These are phyloP conservation scores for Anacardium occidentale DNA, from an alignment of 345 rosid species.

Conservation along the genomic window DNA sequence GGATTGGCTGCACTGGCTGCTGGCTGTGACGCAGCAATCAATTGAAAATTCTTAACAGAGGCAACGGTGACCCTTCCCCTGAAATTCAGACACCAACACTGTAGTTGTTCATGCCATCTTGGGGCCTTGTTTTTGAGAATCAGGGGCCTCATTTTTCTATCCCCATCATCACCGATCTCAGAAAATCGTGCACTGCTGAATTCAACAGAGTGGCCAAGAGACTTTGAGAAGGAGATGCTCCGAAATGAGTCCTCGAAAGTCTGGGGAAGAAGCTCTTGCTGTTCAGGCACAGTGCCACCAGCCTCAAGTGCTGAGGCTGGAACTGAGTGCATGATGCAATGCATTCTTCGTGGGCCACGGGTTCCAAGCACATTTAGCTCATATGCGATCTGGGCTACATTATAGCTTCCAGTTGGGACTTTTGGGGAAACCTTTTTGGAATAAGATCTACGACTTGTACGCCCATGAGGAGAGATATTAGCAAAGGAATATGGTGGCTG, in stretches of 20 bases:
- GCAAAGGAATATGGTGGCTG: constrained; percentile 44
- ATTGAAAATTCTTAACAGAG: constrained; percentile 66
- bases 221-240: constrained; percentile 51
- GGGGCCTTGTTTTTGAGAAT: constrained; percentile 63
- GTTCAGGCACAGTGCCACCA: constrained; percentile 58
- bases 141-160: constrained; percentile 42
- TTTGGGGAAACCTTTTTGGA: constrained; percentile 65
- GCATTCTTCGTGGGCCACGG: constrained; percentile 67
- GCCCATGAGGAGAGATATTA: constrained; percentile 32
- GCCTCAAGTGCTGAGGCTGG: constrained; percentile 52
- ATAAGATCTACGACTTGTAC: constrained; percentile 53
- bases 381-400: constrained; percentile 51
- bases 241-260: constrained; percentile 48
- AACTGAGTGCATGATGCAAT: constrained; percentile 62
- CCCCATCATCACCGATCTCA: constrained; percentile 29
- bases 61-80: constrained; percentile 67
- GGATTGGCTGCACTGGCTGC: constrained; percentile 39
- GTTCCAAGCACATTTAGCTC: constrained; percentile 65
- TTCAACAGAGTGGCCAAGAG: constrained; percentile 45
- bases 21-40: constrained; percentile 49
- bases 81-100: constrained; percentile 68
- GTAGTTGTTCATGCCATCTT: constrained; percentile 69
- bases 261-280: constrained; percentile 48
- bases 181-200: constrained; percentile 55
- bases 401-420: constrained; percentile 63